These are phyloP conservation scores for Schoenoplectus tabernaemontani DNA, from an alignment of 202 grass and related monocot species.

Conservation along the genomic window DNA sequence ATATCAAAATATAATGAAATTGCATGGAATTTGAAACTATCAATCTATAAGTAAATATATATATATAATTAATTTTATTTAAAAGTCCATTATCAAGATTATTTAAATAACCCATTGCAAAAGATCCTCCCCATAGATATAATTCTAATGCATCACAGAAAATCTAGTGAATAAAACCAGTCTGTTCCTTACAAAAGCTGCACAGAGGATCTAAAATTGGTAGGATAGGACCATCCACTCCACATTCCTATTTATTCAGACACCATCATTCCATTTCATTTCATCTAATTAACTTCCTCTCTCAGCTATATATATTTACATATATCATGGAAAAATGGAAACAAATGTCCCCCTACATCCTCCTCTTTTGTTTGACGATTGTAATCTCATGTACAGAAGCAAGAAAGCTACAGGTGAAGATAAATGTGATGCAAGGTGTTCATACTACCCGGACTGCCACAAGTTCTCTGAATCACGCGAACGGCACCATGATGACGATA, in stretches of 20 bases:
- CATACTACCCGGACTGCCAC: not conserved
- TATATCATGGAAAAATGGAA: constrained; percentile 35
- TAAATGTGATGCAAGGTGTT: not conserved
- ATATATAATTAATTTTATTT: no score
- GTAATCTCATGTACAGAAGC: constrained; percentile 20
- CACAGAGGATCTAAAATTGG: not conserved
- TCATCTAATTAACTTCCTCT: not conserved
- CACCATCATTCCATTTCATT: not conserved
- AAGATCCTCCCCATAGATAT: no score
- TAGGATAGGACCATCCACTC: not conserved
- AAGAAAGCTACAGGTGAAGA: constrained; percentile 25
- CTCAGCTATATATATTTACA: not conserved
- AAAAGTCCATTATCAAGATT: no score
- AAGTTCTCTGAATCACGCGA: not conserved
- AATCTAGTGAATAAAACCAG: no score
- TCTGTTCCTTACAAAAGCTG: no score
- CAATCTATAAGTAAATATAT: no score
- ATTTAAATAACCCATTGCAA: no score
- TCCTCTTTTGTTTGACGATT: constrained; percentile 25
- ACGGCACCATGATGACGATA: constrained; percentile 15
- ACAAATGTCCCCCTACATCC: constrained; percentile 21
- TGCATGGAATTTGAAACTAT: no score
- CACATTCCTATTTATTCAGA: not conserved
- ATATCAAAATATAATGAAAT: no score
- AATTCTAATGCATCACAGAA: no score